These are phyloP conservation scores for Septoria petroselini DNA, from an alignment of 2,329 filamentous ascomycete genomes.

Conservation along the genomic window DNA sequence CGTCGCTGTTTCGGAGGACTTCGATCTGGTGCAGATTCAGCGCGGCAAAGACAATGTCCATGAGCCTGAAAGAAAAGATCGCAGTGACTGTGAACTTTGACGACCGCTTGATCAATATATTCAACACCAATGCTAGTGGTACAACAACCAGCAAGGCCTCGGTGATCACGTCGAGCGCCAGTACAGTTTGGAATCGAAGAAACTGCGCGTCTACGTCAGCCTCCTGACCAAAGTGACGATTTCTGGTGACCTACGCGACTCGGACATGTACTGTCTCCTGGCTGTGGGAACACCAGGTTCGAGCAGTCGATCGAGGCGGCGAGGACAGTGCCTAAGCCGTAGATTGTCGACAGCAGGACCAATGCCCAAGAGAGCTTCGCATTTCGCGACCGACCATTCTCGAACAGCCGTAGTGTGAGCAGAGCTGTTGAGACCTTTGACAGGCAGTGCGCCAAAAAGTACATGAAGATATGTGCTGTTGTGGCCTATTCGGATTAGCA, in stretches of 20 bases:
- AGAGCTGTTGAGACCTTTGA: constrained; percentile 27
- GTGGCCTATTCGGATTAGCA: constrained; percentile 16
- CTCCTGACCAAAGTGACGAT: neutral
- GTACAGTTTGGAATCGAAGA: constrained; percentile 21
- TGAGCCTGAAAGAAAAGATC: constrained; percentile 22
- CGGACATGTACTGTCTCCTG: constrained; percentile 7
- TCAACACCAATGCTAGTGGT: constrained; percentile 20
- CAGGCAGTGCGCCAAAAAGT: constrained; percentile 18
- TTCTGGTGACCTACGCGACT: constrained; percentile 11
- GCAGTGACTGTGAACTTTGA: constrained; percentile 23
- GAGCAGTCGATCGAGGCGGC: constrained; percentile 12
- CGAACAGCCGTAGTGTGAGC: constrained; percentile 22
- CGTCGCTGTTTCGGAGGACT: constrained; percentile 3
- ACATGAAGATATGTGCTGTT: constrained; percentile 19
- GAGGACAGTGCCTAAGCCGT: constrained; percentile 18
- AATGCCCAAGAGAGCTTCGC: constrained; percentile 18
- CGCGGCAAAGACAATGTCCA: constrained; percentile 21
- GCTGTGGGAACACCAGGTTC: constrained; percentile 7
- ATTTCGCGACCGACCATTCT: constrained; percentile 21
- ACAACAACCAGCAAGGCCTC: constrained; percentile 22
- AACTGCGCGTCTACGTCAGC: constrained; percentile 12
- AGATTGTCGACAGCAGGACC: constrained; percentile 11
- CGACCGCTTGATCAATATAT: constrained; percentile 22
- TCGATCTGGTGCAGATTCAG: constrained; percentile 20
- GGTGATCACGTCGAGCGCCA: constrained; percentile 20